Evolutionary conservation across 441 rosid species (phyloP).

Genomic region (Adansonia madagascariensis): DNA sequence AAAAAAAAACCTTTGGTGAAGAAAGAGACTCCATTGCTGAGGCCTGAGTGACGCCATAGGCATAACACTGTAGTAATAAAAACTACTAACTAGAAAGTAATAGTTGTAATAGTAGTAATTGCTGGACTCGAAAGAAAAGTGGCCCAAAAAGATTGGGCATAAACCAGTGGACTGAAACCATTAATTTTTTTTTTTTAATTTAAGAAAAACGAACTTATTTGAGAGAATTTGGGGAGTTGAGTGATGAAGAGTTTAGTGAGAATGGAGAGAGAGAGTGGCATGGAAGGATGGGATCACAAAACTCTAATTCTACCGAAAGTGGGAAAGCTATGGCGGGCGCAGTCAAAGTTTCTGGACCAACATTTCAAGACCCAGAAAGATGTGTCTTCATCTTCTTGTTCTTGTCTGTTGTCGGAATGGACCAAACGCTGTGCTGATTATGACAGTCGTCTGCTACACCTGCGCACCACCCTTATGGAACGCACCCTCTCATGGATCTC

Average conservation of each 20-base stretch:
- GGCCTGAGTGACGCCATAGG: not conserved
- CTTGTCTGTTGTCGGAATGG: conserved; percentile 45
- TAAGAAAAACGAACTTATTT: not conserved
- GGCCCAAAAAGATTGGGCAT: not conserved
- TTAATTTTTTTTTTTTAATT: not conserved
- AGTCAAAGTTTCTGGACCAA: conserved; percentile 46
- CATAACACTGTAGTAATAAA: no score
- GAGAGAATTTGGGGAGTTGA: not conserved
- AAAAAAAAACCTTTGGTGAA: no score
- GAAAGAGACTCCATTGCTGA: not conserved
- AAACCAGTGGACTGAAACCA: not conserved
- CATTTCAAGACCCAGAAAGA: conserved; percentile 48
- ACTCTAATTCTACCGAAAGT: conserved; percentile 40
- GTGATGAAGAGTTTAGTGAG: not conserved
- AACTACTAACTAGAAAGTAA: no score
- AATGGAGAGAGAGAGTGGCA: not conserved
- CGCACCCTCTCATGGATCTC: conserved; percentile 73
- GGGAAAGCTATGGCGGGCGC: conserved; percentile 36
- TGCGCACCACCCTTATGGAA: conserved; percentile 47
- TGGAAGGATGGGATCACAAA: conserved; percentile 21
- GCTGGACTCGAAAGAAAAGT: not conserved
- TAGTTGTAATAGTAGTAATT: not conserved
- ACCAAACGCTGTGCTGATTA: conserved; percentile 37
- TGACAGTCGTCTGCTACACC: conserved; percentile 43
- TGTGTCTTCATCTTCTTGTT: conserved; percentile 48